Evolutionary conservation across 2,329 filamentous ascomycete genomes (phyloP), one percentile per base, ranked within the genome.

Genomic region (Catunica adiposa): DNA sequence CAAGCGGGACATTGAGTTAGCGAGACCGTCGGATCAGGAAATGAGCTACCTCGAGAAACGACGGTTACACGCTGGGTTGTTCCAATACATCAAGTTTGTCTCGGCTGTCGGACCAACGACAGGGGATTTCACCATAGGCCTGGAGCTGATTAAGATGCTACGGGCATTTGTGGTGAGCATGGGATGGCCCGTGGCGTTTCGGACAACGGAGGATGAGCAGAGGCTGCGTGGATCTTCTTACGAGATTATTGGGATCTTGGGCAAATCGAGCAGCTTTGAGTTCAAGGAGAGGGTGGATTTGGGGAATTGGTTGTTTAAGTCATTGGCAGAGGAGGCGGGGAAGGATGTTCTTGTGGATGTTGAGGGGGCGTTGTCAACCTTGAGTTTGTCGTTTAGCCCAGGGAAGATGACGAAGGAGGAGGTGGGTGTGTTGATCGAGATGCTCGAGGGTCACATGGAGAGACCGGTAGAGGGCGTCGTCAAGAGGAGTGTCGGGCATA

Each of bases 71-170:
- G 83, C 81, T 48, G 86, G 89, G 0, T 75, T 95, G 3, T 92
- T 97, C 63, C 79, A 83, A 40, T 94, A 90, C 62, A 79, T 94
- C 56, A 86, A 87, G 53, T 97, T 89, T 79, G 80, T 92, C 9
- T 86, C 89, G 8, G 80, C 84, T 31, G 80, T 88, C 62, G 86
- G 83, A 6, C 76, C 80, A 0, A 66, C 68, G 0, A 68, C 67
- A 29, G 69, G 75, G 1, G 75, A 80, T 53, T 78, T 92, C 55
- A 68, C 73, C 7, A 81, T 94, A 61, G 86, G 84, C 0, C 73
- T 78, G 1, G 76, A 77, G 44, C 74, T 94, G 2, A 79, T 94
- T 17, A 68, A 76, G 7, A 78, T 81, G 48, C 70, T 97, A 62
- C 77, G 78, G 60, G 75, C 78, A 23, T 96, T 88, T 64, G 81